Conservation (phyloP, 169 alveolate species). For the Perkinsus marinus region DNA sequence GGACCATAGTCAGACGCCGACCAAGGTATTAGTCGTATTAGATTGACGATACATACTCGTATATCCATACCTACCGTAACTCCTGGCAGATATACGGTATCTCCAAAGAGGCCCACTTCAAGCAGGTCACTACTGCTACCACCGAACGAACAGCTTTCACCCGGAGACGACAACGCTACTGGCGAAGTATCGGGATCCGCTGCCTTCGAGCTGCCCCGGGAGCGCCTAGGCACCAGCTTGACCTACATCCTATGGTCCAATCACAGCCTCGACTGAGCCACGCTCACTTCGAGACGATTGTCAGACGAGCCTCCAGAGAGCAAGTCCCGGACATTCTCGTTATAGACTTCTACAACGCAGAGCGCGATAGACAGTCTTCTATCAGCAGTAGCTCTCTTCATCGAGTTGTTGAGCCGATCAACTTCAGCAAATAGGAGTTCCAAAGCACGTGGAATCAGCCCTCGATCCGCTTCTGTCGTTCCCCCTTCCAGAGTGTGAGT, state of each 20-base stretch:
- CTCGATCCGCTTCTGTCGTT: neutral
- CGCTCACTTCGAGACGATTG: neutral
- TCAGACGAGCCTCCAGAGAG: neutral
- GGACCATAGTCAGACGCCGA: too few species aligned
- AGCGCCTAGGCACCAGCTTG: neutral
- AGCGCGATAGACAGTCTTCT: neutral
- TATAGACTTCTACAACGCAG: neutral
- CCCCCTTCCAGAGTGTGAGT: neutral
- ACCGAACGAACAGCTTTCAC: neutral
- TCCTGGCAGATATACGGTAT: neutral
- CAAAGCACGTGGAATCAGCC: neutral
- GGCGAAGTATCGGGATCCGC: neutral
- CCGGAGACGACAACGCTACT: neutral
- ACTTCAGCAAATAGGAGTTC: neutral
- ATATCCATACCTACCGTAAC: neutral
- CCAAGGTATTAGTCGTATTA: too few species aligned
- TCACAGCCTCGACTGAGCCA: neutral
- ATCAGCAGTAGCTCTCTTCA: neutral
- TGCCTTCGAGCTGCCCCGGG: neutral
- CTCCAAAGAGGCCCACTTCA: neutral
- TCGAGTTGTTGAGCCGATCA: neutral
- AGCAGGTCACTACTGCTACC: neutral
- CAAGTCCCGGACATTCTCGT: neutral
- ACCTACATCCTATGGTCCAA: neutral
- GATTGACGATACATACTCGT: neutral